A percentile compares a stretch with the other conserved stretches of the same genome.
These are phyloP conservation scores for Chaetomium strumarium DNA, from an alignment of 2,329 filamentous ascomycete genomes.

Conservation along the genomic window DNA sequence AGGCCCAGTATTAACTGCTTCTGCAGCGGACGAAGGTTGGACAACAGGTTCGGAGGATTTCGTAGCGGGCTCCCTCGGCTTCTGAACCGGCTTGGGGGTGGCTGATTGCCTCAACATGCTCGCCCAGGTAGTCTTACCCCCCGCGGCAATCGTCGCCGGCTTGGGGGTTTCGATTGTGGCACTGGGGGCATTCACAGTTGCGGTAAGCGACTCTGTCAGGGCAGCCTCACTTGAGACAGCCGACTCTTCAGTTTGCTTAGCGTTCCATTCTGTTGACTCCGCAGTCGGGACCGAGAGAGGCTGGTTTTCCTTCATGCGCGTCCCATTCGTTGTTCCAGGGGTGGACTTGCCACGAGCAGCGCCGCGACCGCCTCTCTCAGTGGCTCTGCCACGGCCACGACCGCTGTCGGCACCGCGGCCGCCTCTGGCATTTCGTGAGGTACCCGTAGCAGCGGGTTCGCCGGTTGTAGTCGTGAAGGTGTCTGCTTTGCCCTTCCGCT, in stretches of 20 bases:
- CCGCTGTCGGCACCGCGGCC: conserved; percentile 58
- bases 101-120: conserved; percentile 64
- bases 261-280: conserved; percentile 60
- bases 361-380: conserved; percentile 35
- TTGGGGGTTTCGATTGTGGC: conserved; percentile 29
- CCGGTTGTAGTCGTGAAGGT: conserved; percentile 45
- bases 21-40: conserved; percentile 38
- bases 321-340: conserved; percentile 55
- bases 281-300: conserved; percentile 61
- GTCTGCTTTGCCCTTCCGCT: conserved; percentile 64
- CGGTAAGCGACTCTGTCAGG: conserved; percentile 26
- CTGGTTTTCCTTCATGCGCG: conserved; percentile 50
- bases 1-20: conserved; percentile 37
- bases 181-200: conserved; percentile 26
- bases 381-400: conserved; percentile 45
- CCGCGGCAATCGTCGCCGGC: conserved; percentile 17
- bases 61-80: conserved; percentile 45
- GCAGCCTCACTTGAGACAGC: conserved; percentile 39
- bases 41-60: conserved; percentile 40
- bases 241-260: conserved; percentile 37
- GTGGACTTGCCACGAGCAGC: conserved; percentile 59
- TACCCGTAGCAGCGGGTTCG: conserved; percentile 41
- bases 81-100: conserved; percentile 51
- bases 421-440: conserved; percentile 48
- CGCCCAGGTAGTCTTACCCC: conserved; percentile 59